Percentiles rank a stretch among this genome's conserved stretches.
Conservation (phyloP, 1,284 basidiomycete species). For the Ustilago vetiveriae region DNA sequence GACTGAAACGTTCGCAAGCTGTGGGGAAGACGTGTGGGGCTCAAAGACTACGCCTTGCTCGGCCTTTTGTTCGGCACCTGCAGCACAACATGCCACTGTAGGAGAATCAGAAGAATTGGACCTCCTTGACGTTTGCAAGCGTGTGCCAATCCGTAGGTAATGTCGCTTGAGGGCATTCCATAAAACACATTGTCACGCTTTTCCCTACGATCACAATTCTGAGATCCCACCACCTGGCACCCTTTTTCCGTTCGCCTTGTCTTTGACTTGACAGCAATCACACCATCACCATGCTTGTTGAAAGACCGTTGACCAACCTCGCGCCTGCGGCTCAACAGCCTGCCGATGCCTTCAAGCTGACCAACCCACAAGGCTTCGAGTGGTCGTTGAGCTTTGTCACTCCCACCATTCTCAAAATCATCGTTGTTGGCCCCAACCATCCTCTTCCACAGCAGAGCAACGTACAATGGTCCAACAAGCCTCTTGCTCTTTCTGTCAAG, state of each 20-base stretch:
- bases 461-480: conserved; percentile 56
- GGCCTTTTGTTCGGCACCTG: conserved; percentile 5
- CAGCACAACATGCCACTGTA: too few relatives aligned
- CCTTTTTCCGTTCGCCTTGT: not conserved
- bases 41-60: not conserved
- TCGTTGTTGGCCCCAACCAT: conserved; percentile 66
- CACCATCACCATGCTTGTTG: conserved; percentile 34
- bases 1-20: too few relatives aligned
- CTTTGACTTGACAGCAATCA: not conserved
- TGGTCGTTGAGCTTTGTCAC: conserved; percentile 67
- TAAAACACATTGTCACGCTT: too few relatives aligned
- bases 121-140: too few relatives aligned
- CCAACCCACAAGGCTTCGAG: conserved; percentile 59
- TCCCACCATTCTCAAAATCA: conserved; percentile 63
- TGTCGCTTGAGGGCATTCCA: too few relatives aligned
- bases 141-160: too few relatives aligned
- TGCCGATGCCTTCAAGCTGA: conserved; percentile 39
- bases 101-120: not conserved
- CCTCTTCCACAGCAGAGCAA: conserved; percentile 68
- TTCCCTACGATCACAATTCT: too few relatives aligned
- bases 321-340: conserved; percentile 21
- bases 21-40: not conserved
- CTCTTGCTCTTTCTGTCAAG: conserved; percentile 57
- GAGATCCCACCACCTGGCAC: too few relatives aligned
- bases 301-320: conserved; percentile 39